Base-by-base conservation (phyloP, 352 stramenopile species). In the Globisporangium canariense region DNA sequence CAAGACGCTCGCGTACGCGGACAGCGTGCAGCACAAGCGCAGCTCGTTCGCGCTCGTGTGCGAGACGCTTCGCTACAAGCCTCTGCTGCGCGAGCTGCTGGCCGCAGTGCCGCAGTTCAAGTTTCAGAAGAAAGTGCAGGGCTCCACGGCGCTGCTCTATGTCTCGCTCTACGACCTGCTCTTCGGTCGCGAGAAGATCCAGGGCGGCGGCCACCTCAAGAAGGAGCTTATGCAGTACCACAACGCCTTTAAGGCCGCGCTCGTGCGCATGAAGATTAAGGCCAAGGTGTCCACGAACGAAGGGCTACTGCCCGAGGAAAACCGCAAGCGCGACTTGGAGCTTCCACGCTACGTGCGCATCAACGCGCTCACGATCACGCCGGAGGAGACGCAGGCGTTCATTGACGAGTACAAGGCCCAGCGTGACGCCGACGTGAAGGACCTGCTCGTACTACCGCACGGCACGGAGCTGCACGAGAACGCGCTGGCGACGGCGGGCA, bases 281-380 rank as follows among this genome's bases (percentile, higher is more conserved):
- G 71, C 72, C 49, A 92, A 91, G 60, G 88, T 93, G 41, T 66
- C 75, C n/a, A 79, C 71, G 22, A 89, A 91, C 66, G 86, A 95
- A 60, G 83, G 81, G 30, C 73, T 97, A 25, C 63, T 96, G 58
- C 86, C 86, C 22, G 79, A 81, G 43, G 83, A 91, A 64, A 93
- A 95, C 70, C 83, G 87, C 51, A 80, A 88, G 54, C 78, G 77
- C 38, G 74, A 90, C 56, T 66, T 90, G 14, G 69, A 77, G 36
- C 69, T 96, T 22, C 86, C 89, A 45, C 83, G 89, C 3, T 99
- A 98, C 64, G 90, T 98, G 62, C 93, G 97, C 43, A 80, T 98
- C 30, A 99, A 99, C 78, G 96, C 89, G 32, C 69, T 98, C 10
- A 77, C 87, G 58, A 80, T 82, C 43, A 73, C 72, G 0, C 28